Evolutionary conservation across 2,329 filamentous ascomycete genomes (phyloP), one percentile per base, ranked within the genome.

Genomic region (Claviceps monticola): DNA sequence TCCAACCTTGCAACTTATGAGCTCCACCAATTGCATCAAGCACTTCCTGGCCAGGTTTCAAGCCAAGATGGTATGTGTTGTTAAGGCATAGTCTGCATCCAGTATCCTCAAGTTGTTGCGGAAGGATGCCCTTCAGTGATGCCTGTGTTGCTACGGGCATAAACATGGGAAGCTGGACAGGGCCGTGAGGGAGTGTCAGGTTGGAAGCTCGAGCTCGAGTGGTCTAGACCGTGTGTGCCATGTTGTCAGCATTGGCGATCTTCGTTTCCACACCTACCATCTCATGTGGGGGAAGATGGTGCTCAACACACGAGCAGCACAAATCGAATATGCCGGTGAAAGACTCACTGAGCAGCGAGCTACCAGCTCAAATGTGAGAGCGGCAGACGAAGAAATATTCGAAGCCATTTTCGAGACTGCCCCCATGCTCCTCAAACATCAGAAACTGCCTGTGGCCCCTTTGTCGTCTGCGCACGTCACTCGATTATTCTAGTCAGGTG

Each of bases 101-200:
- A 0, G 90, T 94, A 51, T 88, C 83, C 61, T 93, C 90, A 2
- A 98, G 75, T 64, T 98, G 93, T 58, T 91, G 84, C 1, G 91
- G 89, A 0, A 93, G 97, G 52, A 98, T 71, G 44, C 93, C 93
- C 66, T 98, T 98, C 41, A 98, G 75, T 0, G 91, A 95, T 1
- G 88, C 93, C 69, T 98, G 93, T 0, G 93, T 98, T 34, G 93
- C 93, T 44, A 98, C 93, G 16, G 93, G 93, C 93, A 98, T 98
- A 69, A 98, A 98, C 53, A 97, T 82, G 7, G 94, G 93, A 34
- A 97, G 79, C 60, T 86, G 80, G 26, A 98, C 90, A 1, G 84
- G 77, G 53, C 93, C 93, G 80, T 98, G 94, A 49, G 93, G 91
- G 26, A 98, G 82, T 47, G 83, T 85, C 51, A 98, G 76, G 54